Base-by-base conservation (phyloP, 1,139 yeast species). In the Hansenula sp. region DNA sequence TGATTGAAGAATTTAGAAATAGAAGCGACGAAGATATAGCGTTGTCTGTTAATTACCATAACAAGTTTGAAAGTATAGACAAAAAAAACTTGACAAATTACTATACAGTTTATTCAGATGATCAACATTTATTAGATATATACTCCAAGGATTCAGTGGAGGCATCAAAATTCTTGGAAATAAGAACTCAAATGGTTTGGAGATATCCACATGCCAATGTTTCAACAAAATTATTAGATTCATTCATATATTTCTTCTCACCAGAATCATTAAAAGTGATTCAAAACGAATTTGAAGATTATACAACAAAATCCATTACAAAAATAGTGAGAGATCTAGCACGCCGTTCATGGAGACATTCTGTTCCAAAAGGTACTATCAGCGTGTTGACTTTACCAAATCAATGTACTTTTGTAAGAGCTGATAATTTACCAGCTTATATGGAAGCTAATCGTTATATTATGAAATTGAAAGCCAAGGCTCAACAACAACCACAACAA, bases 131-230 rank as follows among this genome's bases (percentile, higher is more conserved):
- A 35, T 69, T 90, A 50, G 97, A 92, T 58, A 63, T 77, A 21
- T 87, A 84, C 58, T 71, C 84, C 2, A 73, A 75, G 38, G 67
- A 68, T 17, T 80, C 79, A 41, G 84, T 86, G 20, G 78, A 77
- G 19, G 73, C 76, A 48, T 79, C 79, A 45, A 87, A 88, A 62
- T 75, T 81, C 39, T 66, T 92, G 42, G 79, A 80, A 47, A 65
- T 92, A 39, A 77, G 97, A 63, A 82, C 94, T 38, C 94, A 90
- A 51, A 73, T 94, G 80, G 69, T 86, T 36, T 90, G 97, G 97
- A 77, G 85, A 57, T 82, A 81, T 59, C 95, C 97, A 29, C 76
- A 78, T 48, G 66, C 89, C 2, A 75, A 77, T 19, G 82, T 90
- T 9, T 85, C 96, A 24, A 81, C 90, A 11, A 79, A 78, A 45